A percentile compares a stretch with the other conserved stretches of the same genome.
These are phyloP conservation scores for Neoboletus subvelutipes DNA, from an alignment of 768 basidiomycete species.

Conservation along the genomic window DNA sequence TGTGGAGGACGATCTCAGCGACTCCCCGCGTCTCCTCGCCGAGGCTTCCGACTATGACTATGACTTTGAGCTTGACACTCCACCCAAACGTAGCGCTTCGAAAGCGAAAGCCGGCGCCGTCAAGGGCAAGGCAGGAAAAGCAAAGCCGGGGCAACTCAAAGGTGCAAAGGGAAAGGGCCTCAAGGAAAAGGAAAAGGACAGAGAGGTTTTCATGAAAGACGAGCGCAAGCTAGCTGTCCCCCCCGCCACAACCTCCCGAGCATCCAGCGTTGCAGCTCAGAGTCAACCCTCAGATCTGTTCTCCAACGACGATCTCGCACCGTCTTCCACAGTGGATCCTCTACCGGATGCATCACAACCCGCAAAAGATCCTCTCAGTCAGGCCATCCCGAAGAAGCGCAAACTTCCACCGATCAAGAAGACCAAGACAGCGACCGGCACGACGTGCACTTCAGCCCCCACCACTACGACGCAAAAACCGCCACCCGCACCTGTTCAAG, in stretches of 20 bases:
- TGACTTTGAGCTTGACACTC: conserved; percentile 25
- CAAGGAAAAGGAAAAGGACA: conserved; percentile 34
- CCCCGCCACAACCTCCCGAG: conserved; percentile 17
- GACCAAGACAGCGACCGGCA: conserved; percentile 42
- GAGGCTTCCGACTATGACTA: conserved; percentile 29
- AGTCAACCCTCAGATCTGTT: conserved; percentile 28
- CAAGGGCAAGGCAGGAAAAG: conserved; percentile 32
- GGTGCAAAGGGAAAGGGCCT: conserved; percentile 30
- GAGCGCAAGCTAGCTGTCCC: conserved; percentile 36
- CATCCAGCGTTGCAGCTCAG: conserved; percentile 35
- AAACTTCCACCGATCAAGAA: conserved; percentile 73
- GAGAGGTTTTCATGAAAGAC: conserved; percentile 41
- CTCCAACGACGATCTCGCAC: conserved; percentile 32
- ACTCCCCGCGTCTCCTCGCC: conserved; percentile 21
- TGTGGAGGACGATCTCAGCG: conserved; percentile 27
- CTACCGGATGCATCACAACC: conserved; percentile 25
- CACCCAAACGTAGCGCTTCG: conserved; percentile 19
- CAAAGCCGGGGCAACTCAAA: conserved; percentile 14
- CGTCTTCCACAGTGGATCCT: conserved; percentile 8
- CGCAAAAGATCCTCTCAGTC: conserved; percentile 24
- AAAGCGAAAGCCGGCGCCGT: conserved; percentile 22
- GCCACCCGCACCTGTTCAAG: conserved; percentile 12
- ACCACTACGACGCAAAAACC: conserved; percentile 27
- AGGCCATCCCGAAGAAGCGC: conserved; percentile 49
- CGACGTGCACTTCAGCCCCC: conserved; percentile 25